Evolutionary conservation across 1,284 basidiomycete genomes (phyloP).

Genomic region (Psilocybe mexicana): DNA sequence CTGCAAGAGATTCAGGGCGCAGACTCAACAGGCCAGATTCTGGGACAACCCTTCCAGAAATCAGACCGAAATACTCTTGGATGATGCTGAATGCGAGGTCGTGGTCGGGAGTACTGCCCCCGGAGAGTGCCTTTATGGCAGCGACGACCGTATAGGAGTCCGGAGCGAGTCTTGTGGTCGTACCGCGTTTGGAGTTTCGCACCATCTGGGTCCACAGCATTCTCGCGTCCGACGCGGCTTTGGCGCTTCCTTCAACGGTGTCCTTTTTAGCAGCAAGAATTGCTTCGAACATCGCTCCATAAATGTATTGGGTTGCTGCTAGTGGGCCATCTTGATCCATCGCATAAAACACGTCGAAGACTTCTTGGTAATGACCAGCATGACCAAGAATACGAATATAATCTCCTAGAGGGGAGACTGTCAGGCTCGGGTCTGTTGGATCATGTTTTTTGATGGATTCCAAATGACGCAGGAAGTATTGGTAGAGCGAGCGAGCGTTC

Average conservation of each 20-base stretch:
- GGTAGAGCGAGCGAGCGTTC: constrained; percentile 59
- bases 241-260: constrained; percentile 25
- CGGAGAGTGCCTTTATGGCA: constrained; percentile 51
- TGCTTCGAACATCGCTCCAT: constrained; percentile 60
- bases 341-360: constrained; percentile 72
- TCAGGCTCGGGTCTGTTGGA: constrained; percentile 46
- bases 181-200: constrained; percentile 45
- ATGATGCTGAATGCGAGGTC: constrained; percentile 63
- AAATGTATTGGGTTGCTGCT: constrained; percentile 56
- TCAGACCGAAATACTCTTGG: constrained; percentile 62
- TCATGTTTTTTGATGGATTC: constrained; percentile 48
- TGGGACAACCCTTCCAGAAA: constrained; percentile 42
- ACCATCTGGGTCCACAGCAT: constrained; percentile 66
- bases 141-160: constrained; percentile 54
- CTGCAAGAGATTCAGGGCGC: constrained; percentile 46
- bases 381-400: constrained; percentile 68
- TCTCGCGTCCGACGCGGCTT: constrained; percentile 55
- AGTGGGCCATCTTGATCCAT: constrained; percentile 58
- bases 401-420: constrained; percentile 46
- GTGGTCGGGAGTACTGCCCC: constrained; percentile 58
- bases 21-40: constrained; percentile 41
- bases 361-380: constrained; percentile 54
- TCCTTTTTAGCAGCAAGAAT: constrained; percentile 34
- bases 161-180: constrained; percentile 38
- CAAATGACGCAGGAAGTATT: constrained; percentile 50